Evolutionary conservation across 768 basidiomycete species (phyloP).

Genomic region (Brasilioporus rufonigricans): DNA sequence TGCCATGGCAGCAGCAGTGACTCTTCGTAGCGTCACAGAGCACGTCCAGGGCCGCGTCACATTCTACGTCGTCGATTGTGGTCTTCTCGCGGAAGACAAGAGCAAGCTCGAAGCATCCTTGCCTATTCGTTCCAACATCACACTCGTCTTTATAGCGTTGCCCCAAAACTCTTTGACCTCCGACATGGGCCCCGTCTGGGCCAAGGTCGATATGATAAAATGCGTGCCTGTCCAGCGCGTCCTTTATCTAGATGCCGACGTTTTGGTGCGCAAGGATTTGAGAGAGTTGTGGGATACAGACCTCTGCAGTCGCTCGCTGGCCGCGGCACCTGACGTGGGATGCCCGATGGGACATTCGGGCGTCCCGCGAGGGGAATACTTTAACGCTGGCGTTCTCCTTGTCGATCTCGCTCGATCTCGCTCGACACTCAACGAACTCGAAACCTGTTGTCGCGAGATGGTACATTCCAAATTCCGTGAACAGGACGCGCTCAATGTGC

Average conservation of each 20-base stretch:
- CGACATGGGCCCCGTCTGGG: constrained; percentile 40
- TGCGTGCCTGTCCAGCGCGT: constrained; percentile 49
- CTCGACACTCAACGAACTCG: constrained; percentile 24
- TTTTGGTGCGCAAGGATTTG: constrained; percentile 42
- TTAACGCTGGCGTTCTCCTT: constrained; percentile 56
- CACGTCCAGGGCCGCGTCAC: constrained; percentile 39
- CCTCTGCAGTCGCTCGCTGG: constrained; percentile 41
- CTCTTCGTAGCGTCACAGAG: constrained; percentile 41
- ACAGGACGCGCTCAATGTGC: constrained; percentile 51
- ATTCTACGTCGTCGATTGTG: constrained; percentile 51
- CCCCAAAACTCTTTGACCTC: constrained; percentile 30
- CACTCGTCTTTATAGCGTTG: constrained; percentile 42
- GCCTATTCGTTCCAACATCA: constrained; percentile 29
- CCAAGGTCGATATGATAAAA: constrained; percentile 47
- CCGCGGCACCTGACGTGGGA: constrained; percentile 48
- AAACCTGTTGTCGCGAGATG: constrained; percentile 25
- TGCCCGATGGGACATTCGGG: constrained; percentile 45
- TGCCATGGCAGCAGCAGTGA: constrained; percentile 48
- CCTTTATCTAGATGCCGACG: constrained; percentile 54
- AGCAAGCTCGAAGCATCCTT: constrained; percentile 32
- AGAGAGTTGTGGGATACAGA: constrained; percentile 44
- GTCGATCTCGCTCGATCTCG: constrained; percentile 46
- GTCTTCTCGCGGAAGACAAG: constrained; percentile 37
- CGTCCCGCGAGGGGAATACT: constrained; percentile 38
- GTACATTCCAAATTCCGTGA: constrained; percentile 36